Percentiles rank a stretch among this genome's conserved stretches.
These are phyloP conservation scores for Leishmania guyanensis DNA, from an alignment of 208 protist species.

Conservation along the genomic window DNA sequence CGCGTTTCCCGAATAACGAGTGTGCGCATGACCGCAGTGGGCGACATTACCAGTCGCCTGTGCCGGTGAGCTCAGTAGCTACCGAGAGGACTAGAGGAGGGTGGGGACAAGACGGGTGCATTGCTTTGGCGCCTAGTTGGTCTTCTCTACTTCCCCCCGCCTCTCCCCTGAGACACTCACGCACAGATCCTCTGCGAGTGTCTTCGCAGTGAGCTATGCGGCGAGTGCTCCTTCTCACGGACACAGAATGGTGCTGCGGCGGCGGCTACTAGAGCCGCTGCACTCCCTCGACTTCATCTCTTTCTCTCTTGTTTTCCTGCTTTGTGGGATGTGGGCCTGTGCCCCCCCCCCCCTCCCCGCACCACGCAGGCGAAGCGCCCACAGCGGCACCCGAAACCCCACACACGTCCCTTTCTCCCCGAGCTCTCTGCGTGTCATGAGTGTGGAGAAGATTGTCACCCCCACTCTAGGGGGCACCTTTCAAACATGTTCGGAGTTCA, in stretches of 20 bases:
- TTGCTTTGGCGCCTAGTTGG: not conserved
- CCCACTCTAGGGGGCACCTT: not conserved
- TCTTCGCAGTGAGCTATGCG: not conserved
- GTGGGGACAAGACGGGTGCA: not conserved
- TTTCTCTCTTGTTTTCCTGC: not conserved
- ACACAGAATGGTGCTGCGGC: not conserved
- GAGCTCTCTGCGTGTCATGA: not conserved
- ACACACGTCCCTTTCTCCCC: not conserved
- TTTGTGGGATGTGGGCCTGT: not conserved
- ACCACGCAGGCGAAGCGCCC: not conserved
- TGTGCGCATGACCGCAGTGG: no score
- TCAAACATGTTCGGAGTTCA: slow-evolving; percentile 35
- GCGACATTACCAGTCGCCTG: no score
- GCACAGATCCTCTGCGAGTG: not conserved
- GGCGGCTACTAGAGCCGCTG: not conserved
- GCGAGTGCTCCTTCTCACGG: not conserved
- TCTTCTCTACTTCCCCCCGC: not conserved
- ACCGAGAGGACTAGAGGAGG: no score
- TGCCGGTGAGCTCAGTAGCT: no score
- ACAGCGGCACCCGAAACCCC: not conserved
- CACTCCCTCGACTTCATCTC: not conserved
- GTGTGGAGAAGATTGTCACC: not conserved
- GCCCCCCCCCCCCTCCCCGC: not conserved
- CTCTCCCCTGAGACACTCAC: not conserved
- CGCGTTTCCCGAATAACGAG: no score